These are phyloP conservation scores for Whalleya microplaca DNA, from an alignment of 2,329 filamentous ascomycete genomes.

Conservation along the genomic window DNA sequence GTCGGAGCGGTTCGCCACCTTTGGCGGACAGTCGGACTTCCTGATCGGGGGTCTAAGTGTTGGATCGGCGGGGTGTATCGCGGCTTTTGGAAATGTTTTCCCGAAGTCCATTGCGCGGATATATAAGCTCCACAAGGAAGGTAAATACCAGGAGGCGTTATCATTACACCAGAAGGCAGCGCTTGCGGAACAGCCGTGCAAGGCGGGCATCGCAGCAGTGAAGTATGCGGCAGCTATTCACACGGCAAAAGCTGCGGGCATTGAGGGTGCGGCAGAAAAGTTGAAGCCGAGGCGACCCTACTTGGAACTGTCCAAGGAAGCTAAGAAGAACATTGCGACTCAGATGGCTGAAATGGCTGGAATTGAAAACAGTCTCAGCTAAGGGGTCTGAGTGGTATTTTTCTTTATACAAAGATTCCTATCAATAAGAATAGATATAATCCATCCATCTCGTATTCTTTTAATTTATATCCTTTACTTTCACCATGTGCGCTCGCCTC, in stretches of 20 bases:
- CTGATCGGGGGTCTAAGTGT: conserved; percentile 63
- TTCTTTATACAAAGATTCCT: background rate
- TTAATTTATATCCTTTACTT: too few relatives aligned
- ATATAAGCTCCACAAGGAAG: conserved; percentile 63
- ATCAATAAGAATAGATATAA: too few relatives aligned
- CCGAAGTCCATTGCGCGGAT: conserved; percentile 60
- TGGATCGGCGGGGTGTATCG: conserved; percentile 63
- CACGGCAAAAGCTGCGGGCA: conserved; percentile 61
- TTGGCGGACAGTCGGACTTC: conserved; percentile 75
- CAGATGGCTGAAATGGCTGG: conserved; percentile 43
- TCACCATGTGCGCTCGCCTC: too few relatives aligned
- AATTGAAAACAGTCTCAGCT: conserved; percentile 32
- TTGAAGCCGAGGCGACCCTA: conserved; percentile 67
- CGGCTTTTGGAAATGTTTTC: conserved; percentile 66
- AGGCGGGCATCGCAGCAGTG: conserved; percentile 67
- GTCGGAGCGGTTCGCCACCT: conserved; percentile 64
- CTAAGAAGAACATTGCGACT: conserved; percentile 45
- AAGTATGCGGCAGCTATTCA: conserved; percentile 69
- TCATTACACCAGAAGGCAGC: conserved; percentile 64
- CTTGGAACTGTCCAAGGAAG: conserved; percentile 48
- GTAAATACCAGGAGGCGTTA: conserved; percentile 61
- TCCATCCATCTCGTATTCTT: too few relatives aligned
- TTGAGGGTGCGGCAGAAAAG: conserved; percentile 61
- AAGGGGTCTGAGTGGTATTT: background rate
- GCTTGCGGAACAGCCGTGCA: conserved; percentile 67